Base-by-base conservation (phyloP, 495 filamentous ascomycete species). In the Aspergillus nidulans region DNA sequence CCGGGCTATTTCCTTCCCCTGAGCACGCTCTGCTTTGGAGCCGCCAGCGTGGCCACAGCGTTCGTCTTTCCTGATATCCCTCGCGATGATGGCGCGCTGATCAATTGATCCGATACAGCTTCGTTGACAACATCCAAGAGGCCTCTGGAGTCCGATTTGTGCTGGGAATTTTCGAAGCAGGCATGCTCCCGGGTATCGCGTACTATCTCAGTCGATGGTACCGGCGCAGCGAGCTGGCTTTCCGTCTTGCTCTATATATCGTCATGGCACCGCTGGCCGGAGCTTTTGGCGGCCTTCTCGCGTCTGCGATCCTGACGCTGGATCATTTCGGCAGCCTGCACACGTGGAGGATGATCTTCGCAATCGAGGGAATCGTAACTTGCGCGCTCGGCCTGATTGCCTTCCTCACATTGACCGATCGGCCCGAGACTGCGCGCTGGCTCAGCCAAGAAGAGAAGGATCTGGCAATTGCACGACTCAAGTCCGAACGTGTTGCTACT, bases 201-300 rank as follows among this genome's bases (percentile, higher is more conserved):
- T 89, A 88, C 66, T 89, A 88, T 56, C 62, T 90, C 4, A 85
- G 82, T 0, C 75, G 85, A 20, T 90, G 85, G 85, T 90, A 89
- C 57, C 76, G 84, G 16, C 76, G 84, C 40, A 77, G 78, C 59
- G 86, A 90, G 67, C 68, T 88, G 9, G 77, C 82, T 5, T 86
- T 87, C 67, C 81, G 85, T 3, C 55, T 81, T 3, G 67, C 69
- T 1, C 49, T 77, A 15, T 81, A 78, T 53, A 74, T 81, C 41
- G 71, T 67, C 40, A 86, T 83, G 83, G 81, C 84, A 0, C 84
- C 84, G 12, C 70, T 89, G 4, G 84, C 84, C 0, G 85, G 85
- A 25, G 86, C 86, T 0, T 89, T 89, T 57, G 85, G 85, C 34
- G 86, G 86, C 4, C 75, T 89, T 26, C 64, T 88, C 1, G 86